Conservation (phyloP, 176 grass and related monocot species). For the Eragrostis curvula region DNA sequence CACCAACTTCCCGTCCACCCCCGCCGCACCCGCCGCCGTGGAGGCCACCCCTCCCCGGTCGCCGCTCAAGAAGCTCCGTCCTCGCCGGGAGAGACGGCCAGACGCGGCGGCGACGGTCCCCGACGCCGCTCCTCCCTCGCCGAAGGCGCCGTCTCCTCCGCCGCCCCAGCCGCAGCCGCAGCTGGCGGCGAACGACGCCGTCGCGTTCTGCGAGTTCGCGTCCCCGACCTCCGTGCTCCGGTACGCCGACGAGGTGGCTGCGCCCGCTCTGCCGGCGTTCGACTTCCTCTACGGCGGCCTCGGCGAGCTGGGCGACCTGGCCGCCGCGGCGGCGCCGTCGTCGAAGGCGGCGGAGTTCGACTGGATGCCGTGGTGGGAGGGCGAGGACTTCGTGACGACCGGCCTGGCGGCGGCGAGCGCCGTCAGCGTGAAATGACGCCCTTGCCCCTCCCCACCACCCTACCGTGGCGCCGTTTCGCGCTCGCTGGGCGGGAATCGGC, state of each 20-base stretch:
- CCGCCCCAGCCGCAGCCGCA: neutral
- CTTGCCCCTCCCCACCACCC: neutral
- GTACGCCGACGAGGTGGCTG: constrained; percentile 3
- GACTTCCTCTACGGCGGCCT: constrained; percentile 49
- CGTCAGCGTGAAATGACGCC: constrained; percentile 53
- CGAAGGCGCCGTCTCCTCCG: neutral
- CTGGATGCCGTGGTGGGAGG: constrained; percentile 52
- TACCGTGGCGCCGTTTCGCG: constrained; percentile 21
- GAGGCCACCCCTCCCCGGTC: neutral
- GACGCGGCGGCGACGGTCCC: neutral
- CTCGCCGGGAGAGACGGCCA: neutral
- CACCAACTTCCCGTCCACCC: constrained; percentile 37
- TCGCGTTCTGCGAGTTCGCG: constrained; percentile 38
- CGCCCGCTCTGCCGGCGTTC: constrained; percentile 25
- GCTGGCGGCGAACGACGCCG: neutral
- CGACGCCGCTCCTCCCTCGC: neutral
- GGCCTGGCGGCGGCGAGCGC: constrained; percentile 31
- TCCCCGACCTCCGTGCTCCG: constrained; percentile 54
- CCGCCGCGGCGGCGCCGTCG: constrained; percentile 19
- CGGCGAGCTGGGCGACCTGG: constrained; percentile 29
- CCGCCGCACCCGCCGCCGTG: neutral
- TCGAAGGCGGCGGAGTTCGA: constrained; percentile 48
- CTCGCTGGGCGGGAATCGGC: constrained; percentile 10
- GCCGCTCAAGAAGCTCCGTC: neutral
- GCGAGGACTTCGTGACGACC: constrained; percentile 48